Evolutionary conservation across 1,284 basidiomycete genomes (phyloP).

Genomic region (Leccinum variabile): DNA sequence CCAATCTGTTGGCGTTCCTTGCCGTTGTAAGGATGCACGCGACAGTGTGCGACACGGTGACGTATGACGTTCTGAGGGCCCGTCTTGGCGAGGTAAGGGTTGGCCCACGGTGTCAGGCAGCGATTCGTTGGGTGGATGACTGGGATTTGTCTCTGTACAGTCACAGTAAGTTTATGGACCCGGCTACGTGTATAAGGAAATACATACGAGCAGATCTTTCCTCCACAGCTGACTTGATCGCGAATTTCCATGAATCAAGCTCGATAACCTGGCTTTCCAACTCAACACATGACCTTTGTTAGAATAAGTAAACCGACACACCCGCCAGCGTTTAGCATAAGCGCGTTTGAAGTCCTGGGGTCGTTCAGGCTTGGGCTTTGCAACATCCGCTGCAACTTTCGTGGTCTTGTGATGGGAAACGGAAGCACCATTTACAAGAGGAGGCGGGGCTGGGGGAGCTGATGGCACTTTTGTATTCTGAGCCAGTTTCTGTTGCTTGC

Average conservation of each 20-base stretch:
- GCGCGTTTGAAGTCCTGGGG: slow-evolving; percentile 15
- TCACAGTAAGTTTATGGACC: not conserved
- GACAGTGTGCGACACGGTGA: slow-evolving; percentile 10
- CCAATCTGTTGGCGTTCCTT: slow-evolving; percentile 33
- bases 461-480: slow-evolving; percentile 7
- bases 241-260: slow-evolving; percentile 18
- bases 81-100: not conserved
- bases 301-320: slow-evolving; percentile 8
- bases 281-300: slow-evolving; percentile 1
- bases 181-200: not conserved
- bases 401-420: slow-evolving; percentile 3
- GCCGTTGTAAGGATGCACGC: slow-evolving; percentile 8
- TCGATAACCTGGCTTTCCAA: slow-evolving; percentile 14
- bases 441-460: slow-evolving; percentile 1
- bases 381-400: not conserved
- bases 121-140: not conserved
- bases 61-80: not conserved
- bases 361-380: slow-evolving; percentile 11
- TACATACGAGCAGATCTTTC: slow-evolving; percentile 16
- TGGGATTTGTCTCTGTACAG: slow-evolving; percentile 9
- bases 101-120: not conserved
- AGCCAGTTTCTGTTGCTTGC: slow-evolving; percentile 29
- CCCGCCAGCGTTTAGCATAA: slow-evolving; percentile 33
- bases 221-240: slow-evolving; percentile 9
- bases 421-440: not conserved